Evolutionary conservation across 2,329 filamentous ascomycete species (phyloP), one percentile per base, ranked within the genome.

Genomic region (Chaetomium globosum): DNA sequence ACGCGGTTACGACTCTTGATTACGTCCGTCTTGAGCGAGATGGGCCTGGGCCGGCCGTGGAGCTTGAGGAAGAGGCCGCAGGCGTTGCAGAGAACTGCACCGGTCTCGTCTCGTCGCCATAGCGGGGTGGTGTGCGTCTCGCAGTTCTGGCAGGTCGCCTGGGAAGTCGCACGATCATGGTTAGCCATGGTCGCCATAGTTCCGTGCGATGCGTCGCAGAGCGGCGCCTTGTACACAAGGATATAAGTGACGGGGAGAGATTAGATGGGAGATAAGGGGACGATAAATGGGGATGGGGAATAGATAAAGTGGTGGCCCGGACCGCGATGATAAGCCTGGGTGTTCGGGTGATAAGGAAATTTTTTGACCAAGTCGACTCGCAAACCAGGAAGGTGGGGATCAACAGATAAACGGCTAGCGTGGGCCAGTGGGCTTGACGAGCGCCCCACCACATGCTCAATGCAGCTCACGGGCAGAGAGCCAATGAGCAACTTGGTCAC

Each of bases 1-100:
- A 98, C 94, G 70, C 95, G 89, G 80, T 99, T 99, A 74, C 95
- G 92, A 82, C 93, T 97, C 83, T 99, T 99, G 82, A 99, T 99
- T 71, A 98, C 94, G 82, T 99, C 95, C 57, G 95, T 98, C 84
- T 99, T 99, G 73, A 99, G 85, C 73, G 92, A 96, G 77, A 97
- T 97, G 71, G 95, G 95, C 64, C 95, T 89, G 67, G 95, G 88
- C 30, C 93, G 90, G 69, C 93, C 93, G 77, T 99, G 95, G 71
- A 99, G 85, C 84, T 99, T 99, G 74, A 98, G 85, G 79, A 98
- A 99, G 64, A 99, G 85, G 66, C 95, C 95, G 79, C 95, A 99
- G 74, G 95, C 95, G 80, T 99, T 99, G 87, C 95, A 99, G 60
- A 99, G 89, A 46, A 99, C 94, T 0, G 93, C 90, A 71, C 95